These are phyloP conservation scores for Colletotrichum gloeosporioides DNA, from an alignment of 2,329 filamentous ascomycete species.

Conservation along the genomic window DNA sequence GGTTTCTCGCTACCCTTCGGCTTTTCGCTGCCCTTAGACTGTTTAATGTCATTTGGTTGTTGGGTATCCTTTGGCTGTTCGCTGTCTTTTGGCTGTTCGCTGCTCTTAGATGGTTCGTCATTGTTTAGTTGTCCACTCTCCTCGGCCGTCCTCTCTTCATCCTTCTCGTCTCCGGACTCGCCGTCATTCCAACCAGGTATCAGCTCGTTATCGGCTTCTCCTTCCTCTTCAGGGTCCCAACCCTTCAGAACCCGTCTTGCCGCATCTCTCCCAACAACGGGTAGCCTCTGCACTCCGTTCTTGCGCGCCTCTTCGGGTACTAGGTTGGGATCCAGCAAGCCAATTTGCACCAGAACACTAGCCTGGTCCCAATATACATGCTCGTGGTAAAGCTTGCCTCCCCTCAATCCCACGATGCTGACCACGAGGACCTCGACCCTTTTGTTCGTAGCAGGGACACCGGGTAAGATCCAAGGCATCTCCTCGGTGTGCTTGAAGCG, in stretches of 20 bases:
- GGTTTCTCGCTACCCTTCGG: neutral
- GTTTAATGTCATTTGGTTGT: neutral
- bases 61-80: neutral
- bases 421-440: conserved; percentile 62
- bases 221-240: conserved; percentile 40
- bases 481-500: conserved; percentile 61
- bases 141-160: neutral
- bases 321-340: conserved; percentile 52
- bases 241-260: conserved; percentile 40
- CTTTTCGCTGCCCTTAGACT: neutral
- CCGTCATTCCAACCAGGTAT: conserved; percentile 39
- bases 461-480: conserved; percentile 67
- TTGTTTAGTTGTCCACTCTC: neutral
- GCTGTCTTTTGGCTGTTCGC: neutral
- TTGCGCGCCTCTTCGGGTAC: conserved; percentile 39
- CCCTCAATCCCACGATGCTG: conserved; percentile 62
- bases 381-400: conserved; percentile 65
- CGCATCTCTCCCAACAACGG: conserved; percentile 43
- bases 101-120: neutral
- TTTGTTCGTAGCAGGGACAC: conserved; percentile 59
- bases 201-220: conserved; percentile 48
- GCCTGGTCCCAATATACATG: conserved; percentile 71
- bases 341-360: conserved; percentile 64
- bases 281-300: conserved; percentile 39
- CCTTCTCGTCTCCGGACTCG: neutral